Conservation (phyloP, 1,284 basidiomycete genomes). For the Polyporus tsugae region DNA sequence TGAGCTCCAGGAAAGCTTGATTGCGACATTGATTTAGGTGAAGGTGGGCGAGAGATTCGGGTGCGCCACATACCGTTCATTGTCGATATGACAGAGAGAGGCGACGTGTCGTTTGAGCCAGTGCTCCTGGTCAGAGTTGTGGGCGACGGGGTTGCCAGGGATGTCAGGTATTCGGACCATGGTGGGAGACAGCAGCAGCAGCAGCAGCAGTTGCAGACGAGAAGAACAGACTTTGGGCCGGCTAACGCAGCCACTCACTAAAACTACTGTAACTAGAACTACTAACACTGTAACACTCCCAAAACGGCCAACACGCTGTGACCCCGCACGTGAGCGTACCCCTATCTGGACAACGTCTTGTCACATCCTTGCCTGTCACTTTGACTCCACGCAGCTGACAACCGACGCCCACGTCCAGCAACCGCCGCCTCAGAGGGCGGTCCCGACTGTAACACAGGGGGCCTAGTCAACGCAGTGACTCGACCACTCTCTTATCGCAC, state of each 20-base stretch:
- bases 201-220: neutral
- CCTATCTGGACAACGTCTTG: neutral
- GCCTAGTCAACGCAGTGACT: neutral
- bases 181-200: neutral
- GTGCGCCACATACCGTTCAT: slow-evolving; percentile 56
- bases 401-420: too few relatives aligned
- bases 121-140: slow-evolving; percentile 61
- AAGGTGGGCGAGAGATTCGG: slow-evolving; percentile 11
- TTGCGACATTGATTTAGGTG: slow-evolving; percentile 7
- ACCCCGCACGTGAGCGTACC: neutral
- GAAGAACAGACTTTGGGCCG: neutral
- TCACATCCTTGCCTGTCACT: neutral
- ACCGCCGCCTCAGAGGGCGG: neutral
- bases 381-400: too few relatives aligned
- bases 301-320: slow-evolving; percentile 5
- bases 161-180: slow-evolving; percentile 68
- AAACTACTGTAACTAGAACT: too few relatives aligned
- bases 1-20: slow-evolving; percentile 90
- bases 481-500: slow-evolving; percentile 6
- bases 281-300: neutral
- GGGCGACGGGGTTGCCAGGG: slow-evolving; percentile 65
- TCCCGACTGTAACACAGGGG: neutral
- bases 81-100: slow-evolving; percentile 67
- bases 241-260: neutral
- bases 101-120: slow-evolving; percentile 75